Percentiles rank a stretch among this genome's conserved stretches.
These are phyloP conservation scores for Pleodorina starrii DNA, from an alignment of 139 green algal species.

Conservation along the genomic window DNA sequence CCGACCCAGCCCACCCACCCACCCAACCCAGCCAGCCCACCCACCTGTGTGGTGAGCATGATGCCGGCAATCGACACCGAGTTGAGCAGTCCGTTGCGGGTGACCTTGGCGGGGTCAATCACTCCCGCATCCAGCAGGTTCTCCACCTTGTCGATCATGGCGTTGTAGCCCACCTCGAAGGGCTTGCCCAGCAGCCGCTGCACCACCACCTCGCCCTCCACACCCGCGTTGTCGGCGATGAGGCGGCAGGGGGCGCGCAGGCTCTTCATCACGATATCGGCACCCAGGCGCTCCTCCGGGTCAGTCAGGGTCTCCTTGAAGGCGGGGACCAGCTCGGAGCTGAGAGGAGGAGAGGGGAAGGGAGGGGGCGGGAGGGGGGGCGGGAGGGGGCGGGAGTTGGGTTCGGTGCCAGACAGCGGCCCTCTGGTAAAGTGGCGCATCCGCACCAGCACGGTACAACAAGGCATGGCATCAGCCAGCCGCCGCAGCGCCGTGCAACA, in stretches of 20 bases:
- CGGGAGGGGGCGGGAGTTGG: too few species aligned
- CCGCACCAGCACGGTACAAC: too few species aligned
- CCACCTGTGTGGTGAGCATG: constrained; percentile 97
- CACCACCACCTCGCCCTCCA: constrained; percentile 80
- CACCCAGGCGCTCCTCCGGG: constrained; percentile 93
- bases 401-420: too few species aligned
- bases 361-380: too few species aligned
- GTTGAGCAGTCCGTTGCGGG: constrained; percentile 92
- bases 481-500: too few species aligned
- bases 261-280: constrained; percentile 96
- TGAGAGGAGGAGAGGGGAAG: not conserved
- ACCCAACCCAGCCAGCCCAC: too few species aligned
- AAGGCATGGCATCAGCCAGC: too few species aligned
- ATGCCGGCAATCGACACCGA: constrained; percentile 96
- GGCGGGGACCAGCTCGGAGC: constrained; percentile 54
- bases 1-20: too few species aligned
- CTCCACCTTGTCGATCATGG: constrained; percentile 80
- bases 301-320: constrained; percentile 89
- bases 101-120: constrained; percentile 98
- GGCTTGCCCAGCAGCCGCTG: constrained; percentile 87
- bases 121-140: constrained; percentile 92
- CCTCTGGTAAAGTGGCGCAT: too few species aligned
- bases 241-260: constrained; percentile 74
- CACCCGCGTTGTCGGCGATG: constrained; percentile 92
- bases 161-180: constrained; percentile 97